Evolutionary conservation across 2,329 filamentous ascomycete species (phyloP).

Genomic region (Aspergillus bombycis): DNA sequence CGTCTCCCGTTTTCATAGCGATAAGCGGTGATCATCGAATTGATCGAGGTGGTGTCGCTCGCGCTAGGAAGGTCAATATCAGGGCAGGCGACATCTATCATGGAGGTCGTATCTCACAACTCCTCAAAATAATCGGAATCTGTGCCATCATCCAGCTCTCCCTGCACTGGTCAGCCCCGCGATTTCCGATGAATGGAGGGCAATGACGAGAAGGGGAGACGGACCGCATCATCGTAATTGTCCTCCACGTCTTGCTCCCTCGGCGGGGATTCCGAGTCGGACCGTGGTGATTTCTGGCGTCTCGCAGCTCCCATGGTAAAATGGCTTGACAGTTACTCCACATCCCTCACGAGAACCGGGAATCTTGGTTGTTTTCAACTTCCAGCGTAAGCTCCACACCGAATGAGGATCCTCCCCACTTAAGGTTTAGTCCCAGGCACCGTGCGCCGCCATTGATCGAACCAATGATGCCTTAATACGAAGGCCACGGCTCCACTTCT

Average conservation of each 20-base stretch:
- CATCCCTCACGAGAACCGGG: background rate
- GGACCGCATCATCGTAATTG: conserved; percentile 5
- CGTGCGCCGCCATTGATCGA: background rate
- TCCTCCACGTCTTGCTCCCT: conserved; percentile 17
- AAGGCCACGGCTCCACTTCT: background rate
- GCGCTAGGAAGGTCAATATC: conserved; percentile 10
- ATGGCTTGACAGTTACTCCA: background rate
- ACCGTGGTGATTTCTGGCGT: background rate
- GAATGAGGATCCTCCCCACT: background rate
- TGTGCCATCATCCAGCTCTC: conserved; percentile 9
- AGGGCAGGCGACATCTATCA: background rate
- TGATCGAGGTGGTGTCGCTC: conserved; percentile 24
- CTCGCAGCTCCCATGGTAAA: conserved; percentile 1
- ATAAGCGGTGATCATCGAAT: conserved; percentile 28
- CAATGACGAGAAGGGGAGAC: background rate
- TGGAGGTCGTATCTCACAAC: conserved; percentile 16
- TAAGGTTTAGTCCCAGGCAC: conserved; percentile 5
- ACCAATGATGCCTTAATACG: background rate
- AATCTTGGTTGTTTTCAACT: background rate
- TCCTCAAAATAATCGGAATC: conserved; percentile 22
- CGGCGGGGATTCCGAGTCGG: conserved; percentile 26
- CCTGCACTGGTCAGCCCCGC: conserved; percentile 6
- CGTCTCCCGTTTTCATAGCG: conserved; percentile 35
- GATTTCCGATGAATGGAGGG: background rate
- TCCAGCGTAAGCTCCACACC: background rate